A percentile compares a stretch with the other conserved stretches of the same genome.
Conservation (phyloP, 805 yeast genomes). For the Candida argentea region DNA sequence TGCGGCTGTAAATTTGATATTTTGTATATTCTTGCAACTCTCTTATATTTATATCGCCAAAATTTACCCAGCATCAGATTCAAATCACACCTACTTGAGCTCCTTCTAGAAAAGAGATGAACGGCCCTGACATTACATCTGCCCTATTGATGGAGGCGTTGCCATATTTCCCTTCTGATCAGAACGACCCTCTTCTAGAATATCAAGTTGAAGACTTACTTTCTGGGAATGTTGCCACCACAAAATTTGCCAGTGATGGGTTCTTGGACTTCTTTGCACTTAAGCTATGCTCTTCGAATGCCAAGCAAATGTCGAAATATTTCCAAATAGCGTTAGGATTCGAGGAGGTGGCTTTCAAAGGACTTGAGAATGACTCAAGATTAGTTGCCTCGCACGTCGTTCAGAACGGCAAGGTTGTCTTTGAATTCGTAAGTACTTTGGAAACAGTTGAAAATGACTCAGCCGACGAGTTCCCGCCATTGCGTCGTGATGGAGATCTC, state of each 20-base stretch:
- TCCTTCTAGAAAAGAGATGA: too few relatives aligned
- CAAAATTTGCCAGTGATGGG: slow-evolving; percentile 17
- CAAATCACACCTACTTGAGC: too few relatives aligned
- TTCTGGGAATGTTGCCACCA: slow-evolving; percentile 8
- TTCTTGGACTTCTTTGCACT: slow-evolving; percentile 51
- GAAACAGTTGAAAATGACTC: slow-evolving; percentile 14
- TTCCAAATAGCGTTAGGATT: slow-evolving; percentile 55
- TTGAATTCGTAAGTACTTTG: slow-evolving; percentile 38
- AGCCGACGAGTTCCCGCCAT: slow-evolving; percentile 5
- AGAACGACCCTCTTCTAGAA: slow-evolving; percentile 10
- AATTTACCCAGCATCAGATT: too few relatives aligned
- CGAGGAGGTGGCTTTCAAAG: slow-evolving; percentile 47
- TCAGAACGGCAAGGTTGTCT: slow-evolving; percentile 39
- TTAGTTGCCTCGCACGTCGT: slow-evolving; percentile 51
- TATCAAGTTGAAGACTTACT: slow-evolving; percentile 11
- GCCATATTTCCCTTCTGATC: slow-evolving; percentile 11
- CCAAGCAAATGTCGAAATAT: slow-evolving; percentile 50
- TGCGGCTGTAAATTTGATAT: too few relatives aligned
- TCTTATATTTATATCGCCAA: too few relatives aligned
- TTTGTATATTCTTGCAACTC: too few relatives aligned
- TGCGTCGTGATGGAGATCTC: slow-evolving; percentile 6
- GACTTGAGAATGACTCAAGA: slow-evolving; percentile 60
- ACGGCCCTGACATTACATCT: too few relatives aligned
- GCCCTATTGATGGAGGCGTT: slow-evolving; percentile 7
- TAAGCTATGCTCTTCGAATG: slow-evolving; percentile 66